phyloP scores from a whole-genome alignment of 2,329 filamentous ascomycete species.

The Trematosphaeria pertusa region DNA sequence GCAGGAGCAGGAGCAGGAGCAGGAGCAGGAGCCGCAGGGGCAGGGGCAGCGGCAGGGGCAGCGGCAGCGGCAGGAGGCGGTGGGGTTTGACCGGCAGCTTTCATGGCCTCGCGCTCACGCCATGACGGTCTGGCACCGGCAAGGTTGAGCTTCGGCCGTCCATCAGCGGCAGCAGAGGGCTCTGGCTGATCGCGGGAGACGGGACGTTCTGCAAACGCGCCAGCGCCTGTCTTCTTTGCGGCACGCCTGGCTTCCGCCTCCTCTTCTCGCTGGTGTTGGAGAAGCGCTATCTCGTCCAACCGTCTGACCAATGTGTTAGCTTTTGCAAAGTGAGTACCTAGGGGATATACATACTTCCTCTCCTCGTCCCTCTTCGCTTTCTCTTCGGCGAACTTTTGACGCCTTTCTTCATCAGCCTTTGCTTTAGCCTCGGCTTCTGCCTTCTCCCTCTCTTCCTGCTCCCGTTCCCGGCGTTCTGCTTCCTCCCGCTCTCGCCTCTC shows the following conservation, averaged over 20 bases:
- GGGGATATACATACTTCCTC: conserved; percentile 58
- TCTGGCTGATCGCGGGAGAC: conserved; percentile 46
- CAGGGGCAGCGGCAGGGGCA: conserved; percentile 31
- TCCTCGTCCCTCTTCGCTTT: conserved; percentile 66
- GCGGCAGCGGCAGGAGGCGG: conserved; percentile 45
- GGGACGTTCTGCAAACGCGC: conserved; percentile 36
- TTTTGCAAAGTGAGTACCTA: conserved; percentile 14
- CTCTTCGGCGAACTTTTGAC: conserved; percentile 75
- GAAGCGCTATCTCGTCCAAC: conserved; percentile 67
- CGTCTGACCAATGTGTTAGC: conserved; percentile 57
- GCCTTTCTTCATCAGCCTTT: conserved; percentile 79
- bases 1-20: conserved; percentile 43
- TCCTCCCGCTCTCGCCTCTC: conserved; percentile 88
- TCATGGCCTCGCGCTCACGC: conserved; percentile 73
- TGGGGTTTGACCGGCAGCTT: conserved; percentile 38
- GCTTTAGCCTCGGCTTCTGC: conserved; percentile 87
- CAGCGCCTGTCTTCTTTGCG: conserved; percentile 62
- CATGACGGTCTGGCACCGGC: conserved; percentile 70
- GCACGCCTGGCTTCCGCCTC: conserved; percentile 81
- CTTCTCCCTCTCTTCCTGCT: conserved; percentile 83
- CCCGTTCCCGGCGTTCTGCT: conserved; percentile 75
- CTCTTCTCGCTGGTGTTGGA: conserved; percentile 83
- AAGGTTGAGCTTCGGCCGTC: conserved; percentile 68
- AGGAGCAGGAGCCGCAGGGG: too few relatives aligned
- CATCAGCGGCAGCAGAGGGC: conserved; percentile 49